Conservation (phyloP, 495 filamentous ascomycete genomes). For the Aspergillus nidulans region DNA sequence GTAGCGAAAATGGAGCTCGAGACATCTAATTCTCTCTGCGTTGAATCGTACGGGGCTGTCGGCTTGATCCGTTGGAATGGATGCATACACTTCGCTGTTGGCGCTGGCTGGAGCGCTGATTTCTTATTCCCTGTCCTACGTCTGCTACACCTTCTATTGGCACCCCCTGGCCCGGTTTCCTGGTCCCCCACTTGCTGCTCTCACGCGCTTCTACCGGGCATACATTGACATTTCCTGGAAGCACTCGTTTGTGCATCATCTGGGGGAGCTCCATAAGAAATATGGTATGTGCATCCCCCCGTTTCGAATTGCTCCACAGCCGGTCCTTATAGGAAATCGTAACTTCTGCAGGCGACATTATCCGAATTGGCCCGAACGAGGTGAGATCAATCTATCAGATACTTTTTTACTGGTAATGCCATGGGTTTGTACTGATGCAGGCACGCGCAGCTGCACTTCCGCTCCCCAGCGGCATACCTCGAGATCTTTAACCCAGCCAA, state of each 20-base stretch:
- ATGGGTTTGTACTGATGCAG: neutral
- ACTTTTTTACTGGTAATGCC: too few species aligned
- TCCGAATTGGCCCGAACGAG: slow-evolving; percentile 8
- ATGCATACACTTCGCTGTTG: neutral
- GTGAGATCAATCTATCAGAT: neutral
- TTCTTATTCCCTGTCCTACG: neutral
- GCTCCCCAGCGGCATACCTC: neutral
- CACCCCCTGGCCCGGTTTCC: slow-evolving; percentile 7
- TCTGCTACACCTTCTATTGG: slow-evolving; percentile 4
- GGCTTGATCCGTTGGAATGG: neutral
- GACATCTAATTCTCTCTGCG: too few species aligned
- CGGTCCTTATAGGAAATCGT: too few species aligned
- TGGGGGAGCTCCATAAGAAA: neutral
- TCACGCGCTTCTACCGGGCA: slow-evolving; percentile 1
- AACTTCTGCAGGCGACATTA: neutral
- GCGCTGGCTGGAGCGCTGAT: neutral
- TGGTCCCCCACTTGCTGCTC: slow-evolving; percentile 1
- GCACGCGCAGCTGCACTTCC: slow-evolving; percentile 4
- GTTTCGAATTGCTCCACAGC: neutral
- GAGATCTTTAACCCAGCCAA: slow-evolving; percentile 6
- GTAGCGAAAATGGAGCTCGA: too few species aligned
- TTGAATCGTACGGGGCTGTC: too few species aligned
- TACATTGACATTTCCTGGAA: slow-evolving; percentile 2
- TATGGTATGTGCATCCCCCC: neutral
- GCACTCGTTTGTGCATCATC: slow-evolving; percentile 1